Evolutionary conservation across 2,329 filamentous ascomycete species (phyloP).

Genomic region (Cadophora sp.): DNA sequence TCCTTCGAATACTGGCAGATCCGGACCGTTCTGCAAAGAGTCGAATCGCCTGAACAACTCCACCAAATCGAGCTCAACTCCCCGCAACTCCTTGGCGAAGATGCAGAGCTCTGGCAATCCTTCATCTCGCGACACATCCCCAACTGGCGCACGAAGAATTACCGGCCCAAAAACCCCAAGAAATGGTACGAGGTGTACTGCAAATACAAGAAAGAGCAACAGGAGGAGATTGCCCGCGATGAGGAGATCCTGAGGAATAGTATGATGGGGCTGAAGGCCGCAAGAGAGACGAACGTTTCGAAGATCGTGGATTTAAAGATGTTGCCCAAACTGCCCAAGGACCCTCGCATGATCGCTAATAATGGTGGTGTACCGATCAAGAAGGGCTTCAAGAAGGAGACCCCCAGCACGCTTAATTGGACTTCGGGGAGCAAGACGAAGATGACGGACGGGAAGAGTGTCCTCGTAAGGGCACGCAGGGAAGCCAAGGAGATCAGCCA

Average conservation of each 20-base stretch:
- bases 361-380: conserved; percentile 43
- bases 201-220: conserved; percentile 67
- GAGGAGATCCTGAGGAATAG: conserved; percentile 60
- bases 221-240: conserved; percentile 62
- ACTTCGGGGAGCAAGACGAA: conserved; percentile 59
- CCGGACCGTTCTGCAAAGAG: conserved; percentile 70
- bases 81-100: conserved; percentile 75
- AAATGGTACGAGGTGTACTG: conserved; percentile 83
- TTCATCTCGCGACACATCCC: conserved; percentile 81
- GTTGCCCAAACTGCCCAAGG: conserved; percentile 52
- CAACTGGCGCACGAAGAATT: conserved; percentile 65
- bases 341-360: conserved; percentile 46
- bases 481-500: conserved; percentile 61
- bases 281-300: conserved; percentile 63
- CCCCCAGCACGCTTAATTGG: conserved; percentile 50
- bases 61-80: conserved; percentile 76
- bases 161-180: conserved; percentile 68
- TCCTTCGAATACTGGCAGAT: conserved; percentile 72
- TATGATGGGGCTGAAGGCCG: conserved; percentile 62
- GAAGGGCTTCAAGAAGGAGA: conserved; percentile 40
- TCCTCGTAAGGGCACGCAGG: conserved; percentile 62
- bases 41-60: conserved; percentile 78
- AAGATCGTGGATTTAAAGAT: conserved; percentile 59
- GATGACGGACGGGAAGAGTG: conserved; percentile 56
- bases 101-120: conserved; percentile 76